Base-by-base conservation (phyloP, 129 eudicot species). In the Pulicaria dysenterica region DNA sequence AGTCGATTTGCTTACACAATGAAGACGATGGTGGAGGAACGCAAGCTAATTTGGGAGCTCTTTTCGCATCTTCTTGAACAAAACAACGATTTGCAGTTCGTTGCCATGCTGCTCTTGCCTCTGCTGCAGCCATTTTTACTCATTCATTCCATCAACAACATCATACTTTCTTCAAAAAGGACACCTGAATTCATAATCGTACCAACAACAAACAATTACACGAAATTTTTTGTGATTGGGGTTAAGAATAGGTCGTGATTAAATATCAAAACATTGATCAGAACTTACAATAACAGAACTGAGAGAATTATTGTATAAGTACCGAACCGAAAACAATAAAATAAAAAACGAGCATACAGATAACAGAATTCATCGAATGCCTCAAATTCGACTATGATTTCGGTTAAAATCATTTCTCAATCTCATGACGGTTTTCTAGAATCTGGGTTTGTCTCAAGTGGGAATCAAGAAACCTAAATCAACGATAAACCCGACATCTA, bases 31-130 rank as follows among this genome's bases (percentile, higher is more conserved):
- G 12, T 12, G 97, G 83, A 17, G 96, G 91, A 45, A 89, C 87
- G 65, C 91, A 89, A 42, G 98, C 98, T 80, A 93, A 81, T 65
- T 83, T 93, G 5, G 98, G 98, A 87, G 96, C 96, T 79, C 98
- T 83, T 81, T 93, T 93, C 5, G 96, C 98, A 55, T 93, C 98
- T 84, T 93, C 98, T 82, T 93, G 98, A 69, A 93, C 96, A 70
- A 93, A 89, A 82, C 83, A 93, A 57, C 98, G 87, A 64, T 93
- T 93, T 70, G 95, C 98, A 19, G 95, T 82, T 80, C 96, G 87
- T 70, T 93, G 98, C 98, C 98, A 93, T 51, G 96, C 98, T 54
- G 96, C 87, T 69, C 98, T 79, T 56, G 95, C 96, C 87, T 93
- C 98, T 50, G 98, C 98, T 67, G 83, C 92, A 4, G 98, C 98